These are phyloP conservation scores for Coffea canephora DNA, from an alignment of 257 asterid genomes.

Conservation along the genomic window DNA sequence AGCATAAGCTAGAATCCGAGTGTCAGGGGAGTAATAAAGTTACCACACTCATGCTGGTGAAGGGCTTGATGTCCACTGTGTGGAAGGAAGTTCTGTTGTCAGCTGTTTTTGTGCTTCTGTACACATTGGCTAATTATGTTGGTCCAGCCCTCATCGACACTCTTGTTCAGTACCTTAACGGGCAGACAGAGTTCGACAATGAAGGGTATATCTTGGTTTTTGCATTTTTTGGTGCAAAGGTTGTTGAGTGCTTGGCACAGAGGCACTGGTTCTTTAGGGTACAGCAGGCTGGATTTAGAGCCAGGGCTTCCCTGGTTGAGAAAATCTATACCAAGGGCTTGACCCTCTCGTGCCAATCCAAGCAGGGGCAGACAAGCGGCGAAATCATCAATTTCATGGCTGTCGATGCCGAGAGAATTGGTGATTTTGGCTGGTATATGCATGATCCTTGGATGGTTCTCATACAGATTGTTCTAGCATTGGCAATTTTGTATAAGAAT, in stretches of 20 bases:
- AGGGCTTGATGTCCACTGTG: slow-evolving; percentile 53
- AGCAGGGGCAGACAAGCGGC: slow-evolving; percentile 73
- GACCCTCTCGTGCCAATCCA: slow-evolving; percentile 66
- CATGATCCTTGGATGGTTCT: slow-evolving; percentile 85
- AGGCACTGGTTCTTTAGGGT: slow-evolving; percentile 73
- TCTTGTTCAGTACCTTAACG: slow-evolving; percentile 72
- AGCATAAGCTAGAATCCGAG: slow-evolving; percentile 41
- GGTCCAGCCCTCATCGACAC: slow-evolving; percentile 80
- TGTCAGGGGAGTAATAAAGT: slow-evolving; percentile 34
- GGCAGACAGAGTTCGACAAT: slow-evolving; percentile 38
- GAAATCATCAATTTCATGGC: slow-evolving; percentile 85
- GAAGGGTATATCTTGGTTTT: slow-evolving; percentile 59
- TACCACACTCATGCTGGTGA: slow-evolving; percentile 65
- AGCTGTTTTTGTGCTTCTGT: slow-evolving; percentile 44
- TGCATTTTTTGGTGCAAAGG: slow-evolving; percentile 59
- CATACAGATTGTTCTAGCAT: slow-evolving; percentile 61
- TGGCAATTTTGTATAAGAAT: slow-evolving; percentile 57
- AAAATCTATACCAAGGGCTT: slow-evolving; percentile 67
- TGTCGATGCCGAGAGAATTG: slow-evolving; percentile 83
- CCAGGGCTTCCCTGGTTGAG: slow-evolving; percentile 78
- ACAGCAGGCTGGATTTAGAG: slow-evolving; percentile 79
- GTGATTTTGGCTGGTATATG: slow-evolving; percentile 79
- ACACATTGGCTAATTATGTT: slow-evolving; percentile 55
- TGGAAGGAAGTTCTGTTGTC: slow-evolving; percentile 56
- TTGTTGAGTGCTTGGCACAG: slow-evolving; percentile 64